These are phyloP conservation scores for Adansonia rubrostipa DNA, from an alignment of 441 rosid genomes.

Conservation along the genomic window DNA sequence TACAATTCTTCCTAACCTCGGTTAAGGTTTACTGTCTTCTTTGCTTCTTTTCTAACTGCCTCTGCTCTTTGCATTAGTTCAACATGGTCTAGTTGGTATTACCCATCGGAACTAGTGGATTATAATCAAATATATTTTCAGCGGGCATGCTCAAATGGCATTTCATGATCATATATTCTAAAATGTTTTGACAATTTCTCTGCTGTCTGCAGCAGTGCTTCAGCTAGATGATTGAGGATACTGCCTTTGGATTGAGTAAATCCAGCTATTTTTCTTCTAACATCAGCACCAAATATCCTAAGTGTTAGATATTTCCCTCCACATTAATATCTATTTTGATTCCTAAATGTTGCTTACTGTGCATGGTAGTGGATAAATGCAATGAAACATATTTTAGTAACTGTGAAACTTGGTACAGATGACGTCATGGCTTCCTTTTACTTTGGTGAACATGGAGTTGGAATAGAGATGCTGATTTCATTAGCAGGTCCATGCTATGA, in stretches of 20 bases:
- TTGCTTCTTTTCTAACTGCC: constrained; percentile 48
- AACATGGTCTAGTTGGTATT: constrained; percentile 23
- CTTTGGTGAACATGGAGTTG: constrained; percentile 31
- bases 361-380: constrained; percentile 23
- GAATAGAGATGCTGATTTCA: constrained; percentile 23
- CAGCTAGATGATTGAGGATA: constrained; percentile 31
- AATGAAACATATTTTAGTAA: constrained; percentile 23
- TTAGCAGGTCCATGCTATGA: constrained; percentile 23
- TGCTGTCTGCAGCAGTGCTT: constrained; percentile 27
- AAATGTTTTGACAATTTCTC: constrained; percentile 25
- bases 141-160: not conserved
- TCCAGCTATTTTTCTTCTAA: constrained; percentile 24
- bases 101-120: constrained; percentile 19
- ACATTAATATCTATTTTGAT: constrained; percentile 13
- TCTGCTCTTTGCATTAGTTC: constrained; percentile 24
- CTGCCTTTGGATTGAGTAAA: constrained; percentile 27
- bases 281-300: constrained; percentile 15
- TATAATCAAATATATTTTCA: constrained; percentile 15
- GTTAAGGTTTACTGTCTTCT: constrained; percentile 64
- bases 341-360: constrained; percentile 26
- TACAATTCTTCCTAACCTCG: constrained; percentile 56
- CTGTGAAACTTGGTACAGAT: constrained; percentile 24
- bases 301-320: constrained; percentile 15
- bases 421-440: constrained; percentile 28
- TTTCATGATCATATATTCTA: constrained; percentile 14